Evolutionary conservation across 2,329 filamentous ascomycete genomes (phyloP).

Genomic region (Dothideomycetes sp.): DNA sequence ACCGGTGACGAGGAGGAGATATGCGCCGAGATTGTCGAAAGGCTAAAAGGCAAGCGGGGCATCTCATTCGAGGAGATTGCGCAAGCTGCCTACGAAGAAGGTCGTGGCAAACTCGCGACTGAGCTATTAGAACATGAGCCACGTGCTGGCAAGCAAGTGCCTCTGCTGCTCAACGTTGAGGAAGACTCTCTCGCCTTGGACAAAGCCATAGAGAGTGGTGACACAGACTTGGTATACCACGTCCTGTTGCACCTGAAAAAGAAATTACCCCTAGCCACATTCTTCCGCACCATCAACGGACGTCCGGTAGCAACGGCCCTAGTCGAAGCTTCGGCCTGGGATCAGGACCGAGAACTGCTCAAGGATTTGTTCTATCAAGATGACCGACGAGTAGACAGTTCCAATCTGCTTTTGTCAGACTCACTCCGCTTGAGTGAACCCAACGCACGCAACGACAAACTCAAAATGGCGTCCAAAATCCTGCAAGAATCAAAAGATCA

Average conservation of each 20-base stretch:
- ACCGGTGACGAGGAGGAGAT: slow-evolving; percentile 80
- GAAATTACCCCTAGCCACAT: slow-evolving; percentile 79
- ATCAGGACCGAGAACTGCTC: slow-evolving; percentile 71
- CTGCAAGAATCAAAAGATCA: slow-evolving; percentile 76
- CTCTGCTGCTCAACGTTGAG: slow-evolving; percentile 85
- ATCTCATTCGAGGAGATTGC: slow-evolving; percentile 96
- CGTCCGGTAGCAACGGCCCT: slow-evolving; percentile 80
- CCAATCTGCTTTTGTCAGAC: slow-evolving; percentile 78
- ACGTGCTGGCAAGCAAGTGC: slow-evolving; percentile 89
- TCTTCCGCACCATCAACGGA: slow-evolving; percentile 84
- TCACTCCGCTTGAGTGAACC: slow-evolving; percentile 64
- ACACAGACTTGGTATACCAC: slow-evolving; percentile 85
- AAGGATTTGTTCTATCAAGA: slow-evolving; percentile 98
- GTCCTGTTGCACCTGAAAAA: slow-evolving; percentile 82
- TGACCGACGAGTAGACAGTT: slow-evolving; percentile 78
- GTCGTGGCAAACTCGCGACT: slow-evolving; percentile 77
- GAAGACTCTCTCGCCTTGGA: slow-evolving; percentile 91
- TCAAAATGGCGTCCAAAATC: slow-evolving; percentile 76
- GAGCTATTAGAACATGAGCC: slow-evolving; percentile 89
- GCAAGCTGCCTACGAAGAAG: slow-evolving; percentile 86
- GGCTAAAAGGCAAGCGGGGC: slow-evolving; percentile 76
- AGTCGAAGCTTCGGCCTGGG: slow-evolving; percentile 72
- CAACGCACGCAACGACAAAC: slow-evolving; percentile 68
- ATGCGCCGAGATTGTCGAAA: slow-evolving; percentile 76
- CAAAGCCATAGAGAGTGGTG: slow-evolving; percentile 91